Evolutionary conservation across 495 filamentous ascomycete species (phyloP).

Genomic region (Mycothermus thermophilus): DNA sequence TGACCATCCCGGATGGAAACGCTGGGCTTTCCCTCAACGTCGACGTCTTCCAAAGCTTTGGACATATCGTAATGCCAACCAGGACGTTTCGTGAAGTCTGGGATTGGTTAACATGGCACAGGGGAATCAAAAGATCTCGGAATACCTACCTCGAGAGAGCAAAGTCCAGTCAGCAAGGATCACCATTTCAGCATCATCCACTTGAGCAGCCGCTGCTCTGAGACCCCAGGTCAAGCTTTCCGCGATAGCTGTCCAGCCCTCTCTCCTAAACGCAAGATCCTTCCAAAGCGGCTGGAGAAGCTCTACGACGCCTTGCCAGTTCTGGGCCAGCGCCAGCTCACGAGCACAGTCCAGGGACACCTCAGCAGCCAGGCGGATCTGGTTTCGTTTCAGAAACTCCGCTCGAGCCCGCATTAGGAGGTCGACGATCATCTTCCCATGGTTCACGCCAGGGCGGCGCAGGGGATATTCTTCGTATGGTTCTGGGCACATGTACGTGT

Average conservation of each 20-base stretch:
- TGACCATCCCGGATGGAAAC: slow-evolving; percentile 54
- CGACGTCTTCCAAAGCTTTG: slow-evolving; percentile 46
- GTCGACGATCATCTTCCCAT: slow-evolving; percentile 46
- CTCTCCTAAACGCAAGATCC: slow-evolving; percentile 54
- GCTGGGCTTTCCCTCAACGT: slow-evolving; percentile 43
- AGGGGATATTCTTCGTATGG: slow-evolving; percentile 57
- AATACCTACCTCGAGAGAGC: slow-evolving; percentile 46
- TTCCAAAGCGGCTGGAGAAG: slow-evolving; percentile 61
- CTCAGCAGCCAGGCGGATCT: slow-evolving; percentile 51
- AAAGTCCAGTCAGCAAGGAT: slow-evolving; percentile 79
- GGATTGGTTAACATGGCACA: slow-evolving; percentile 5
- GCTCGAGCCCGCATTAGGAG: slow-evolving; percentile 44
- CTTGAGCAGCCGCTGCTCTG: slow-evolving; percentile 52
- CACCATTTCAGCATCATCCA: slow-evolving; percentile 49
- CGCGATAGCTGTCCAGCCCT: slow-evolving; percentile 70
- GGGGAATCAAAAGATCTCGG: not conserved
- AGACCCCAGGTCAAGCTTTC: slow-evolving; percentile 61
- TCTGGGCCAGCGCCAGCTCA: slow-evolving; percentile 46
- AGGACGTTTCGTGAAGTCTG: slow-evolving; percentile 46
- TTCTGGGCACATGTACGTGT: slow-evolving; percentile 72
- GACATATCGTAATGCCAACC: slow-evolving; percentile 64
- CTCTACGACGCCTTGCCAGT: slow-evolving; percentile 52
- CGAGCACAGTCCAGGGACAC: slow-evolving; percentile 55
- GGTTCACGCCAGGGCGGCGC: slow-evolving; percentile 43
- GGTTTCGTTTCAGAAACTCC: slow-evolving; percentile 51